Evolutionary conservation across 768 basidiomycete genomes (phyloP).

Genomic region (Exsudoporus frostii): DNA sequence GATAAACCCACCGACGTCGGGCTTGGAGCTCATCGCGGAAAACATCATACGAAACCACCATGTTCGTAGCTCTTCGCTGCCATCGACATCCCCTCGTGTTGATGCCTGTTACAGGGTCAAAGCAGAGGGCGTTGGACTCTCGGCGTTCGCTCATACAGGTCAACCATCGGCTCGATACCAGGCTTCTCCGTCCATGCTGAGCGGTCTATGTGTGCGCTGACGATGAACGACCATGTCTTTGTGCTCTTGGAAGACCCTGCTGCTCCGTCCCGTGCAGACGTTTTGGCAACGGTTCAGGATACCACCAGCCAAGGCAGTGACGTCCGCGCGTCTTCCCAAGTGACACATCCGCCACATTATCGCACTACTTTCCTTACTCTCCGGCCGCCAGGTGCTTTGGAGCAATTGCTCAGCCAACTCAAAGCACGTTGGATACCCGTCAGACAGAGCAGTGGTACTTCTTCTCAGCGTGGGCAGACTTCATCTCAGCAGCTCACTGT

Average conservation of each 20-base stretch:
- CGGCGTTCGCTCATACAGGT: constrained; percentile 70
- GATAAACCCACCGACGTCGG: constrained; percentile 77
- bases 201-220: constrained; percentile 70
- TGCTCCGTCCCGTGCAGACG: constrained; percentile 65
- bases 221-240: constrained; percentile 79
- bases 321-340: constrained; percentile 14
- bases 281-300: constrained; percentile 37
- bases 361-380: constrained; percentile 76
- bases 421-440: constrained; percentile 75
- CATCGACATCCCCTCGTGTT: constrained; percentile 15
- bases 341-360: constrained; percentile 49
- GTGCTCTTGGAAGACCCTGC: constrained; percentile 74
- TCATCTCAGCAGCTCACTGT: constrained; percentile 64
- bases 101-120: constrained; percentile 45
- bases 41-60: constrained; percentile 73
- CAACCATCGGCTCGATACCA: constrained; percentile 57
- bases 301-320: constrained; percentile 32
- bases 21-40: constrained; percentile 62
- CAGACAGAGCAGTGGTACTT: constrained; percentile 43
- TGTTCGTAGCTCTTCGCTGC: constrained; percentile 34
- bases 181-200: constrained; percentile 53
- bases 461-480: constrained; percentile 45
- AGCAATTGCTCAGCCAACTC: constrained; percentile 70
- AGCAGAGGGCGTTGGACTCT: constrained; percentile 66
- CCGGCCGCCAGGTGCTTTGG: constrained; percentile 68